Evolutionary conservation across 768 basidiomycete species (phyloP).

Genomic region (Podaxis sp.): DNA sequence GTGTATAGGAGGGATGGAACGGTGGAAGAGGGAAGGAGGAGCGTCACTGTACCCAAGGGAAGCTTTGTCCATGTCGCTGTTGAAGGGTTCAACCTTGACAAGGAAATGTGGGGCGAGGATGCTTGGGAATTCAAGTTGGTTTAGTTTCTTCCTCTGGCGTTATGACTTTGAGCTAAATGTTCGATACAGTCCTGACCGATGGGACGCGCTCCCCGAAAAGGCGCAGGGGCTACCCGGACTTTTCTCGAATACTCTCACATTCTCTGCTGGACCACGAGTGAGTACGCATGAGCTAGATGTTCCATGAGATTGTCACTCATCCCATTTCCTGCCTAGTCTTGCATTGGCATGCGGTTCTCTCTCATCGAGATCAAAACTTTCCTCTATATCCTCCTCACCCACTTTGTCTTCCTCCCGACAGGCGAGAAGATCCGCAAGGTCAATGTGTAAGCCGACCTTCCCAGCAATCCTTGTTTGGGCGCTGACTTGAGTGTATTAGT

Average conservation of each 20-base stretch:
- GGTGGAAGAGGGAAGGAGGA: conserved; percentile 37
- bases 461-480: not conserved
- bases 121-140: conserved; percentile 81
- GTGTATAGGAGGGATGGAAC: conserved; percentile 52
- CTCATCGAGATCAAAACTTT: conserved; percentile 83
- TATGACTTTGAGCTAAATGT: not conserved
- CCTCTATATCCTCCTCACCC: conserved; percentile 65
- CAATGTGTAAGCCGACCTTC: conserved; percentile 53
- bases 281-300: conserved; percentile 28
- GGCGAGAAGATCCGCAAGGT: conserved; percentile 53
- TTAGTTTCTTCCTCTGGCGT: not conserved
- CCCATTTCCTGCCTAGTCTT: conserved; percentile 57
- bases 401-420: conserved; percentile 61
- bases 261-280: conserved; percentile 82
- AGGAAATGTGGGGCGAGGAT: conserved; percentile 75
- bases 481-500: conserved; percentile 29
- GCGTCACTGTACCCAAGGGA: conserved; percentile 61
- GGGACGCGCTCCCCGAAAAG: conserved; percentile 75
- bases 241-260: conserved; percentile 69
- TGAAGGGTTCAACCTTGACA: conserved; percentile 80
- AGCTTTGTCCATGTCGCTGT: conserved; percentile 76
- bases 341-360: conserved; percentile 81
- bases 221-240: conserved; percentile 68
- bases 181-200: conserved; percentile 68
- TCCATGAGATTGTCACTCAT: not conserved